Evolutionary conservation across 2,329 filamentous ascomycete genomes (phyloP).

Genomic region (Tolypocladium tundrense): DNA sequence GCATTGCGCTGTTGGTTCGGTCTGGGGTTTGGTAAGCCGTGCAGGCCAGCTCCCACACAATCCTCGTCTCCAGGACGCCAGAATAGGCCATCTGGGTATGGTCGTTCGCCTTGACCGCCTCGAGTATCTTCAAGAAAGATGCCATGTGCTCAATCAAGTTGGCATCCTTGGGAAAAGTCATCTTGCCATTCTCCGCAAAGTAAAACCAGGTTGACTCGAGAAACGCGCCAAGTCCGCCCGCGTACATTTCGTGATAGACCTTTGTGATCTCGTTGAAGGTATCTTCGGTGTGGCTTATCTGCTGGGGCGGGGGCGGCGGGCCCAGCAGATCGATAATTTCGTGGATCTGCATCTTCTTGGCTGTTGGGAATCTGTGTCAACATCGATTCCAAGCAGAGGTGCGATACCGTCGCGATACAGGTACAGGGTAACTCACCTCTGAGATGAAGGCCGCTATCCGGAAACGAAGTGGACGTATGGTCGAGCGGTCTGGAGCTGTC

Average conservation of each 20-base stretch:
- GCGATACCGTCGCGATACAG: constrained; percentile 7
- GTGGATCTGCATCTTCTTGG: constrained; percentile 55
- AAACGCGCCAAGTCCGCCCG: constrained; percentile 61
- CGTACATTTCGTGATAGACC: constrained; percentile 68
- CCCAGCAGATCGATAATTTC: constrained; percentile 59
- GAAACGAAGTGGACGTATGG: constrained; percentile 13
- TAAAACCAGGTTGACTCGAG: constrained; percentile 81
- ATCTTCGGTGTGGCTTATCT: constrained; percentile 39
- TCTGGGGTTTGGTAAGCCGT: constrained; percentile 32
- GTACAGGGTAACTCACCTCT: constrained; percentile 39
- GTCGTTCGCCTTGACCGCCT: constrained; percentile 37
- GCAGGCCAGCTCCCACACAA: constrained; percentile 50
- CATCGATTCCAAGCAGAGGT: background rate
- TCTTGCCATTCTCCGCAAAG: constrained; percentile 32
- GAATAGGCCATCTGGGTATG: constrained; percentile 42
- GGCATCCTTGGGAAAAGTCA: constrained; percentile 39
- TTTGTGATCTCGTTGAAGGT: constrained; percentile 57
- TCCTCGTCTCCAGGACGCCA: constrained; percentile 43
- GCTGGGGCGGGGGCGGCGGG: constrained; percentile 44
- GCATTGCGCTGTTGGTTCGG: constrained; percentile 22
- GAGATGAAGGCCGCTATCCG: constrained; percentile 27
- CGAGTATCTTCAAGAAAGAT: constrained; percentile 49
- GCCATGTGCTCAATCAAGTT: constrained; percentile 56
- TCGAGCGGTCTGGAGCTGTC: constrained; percentile 15
- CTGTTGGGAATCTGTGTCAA: constrained; percentile 12